Base-by-base conservation (phyloP, 345 rosid genomes). In the Populus euphratica region DNA sequence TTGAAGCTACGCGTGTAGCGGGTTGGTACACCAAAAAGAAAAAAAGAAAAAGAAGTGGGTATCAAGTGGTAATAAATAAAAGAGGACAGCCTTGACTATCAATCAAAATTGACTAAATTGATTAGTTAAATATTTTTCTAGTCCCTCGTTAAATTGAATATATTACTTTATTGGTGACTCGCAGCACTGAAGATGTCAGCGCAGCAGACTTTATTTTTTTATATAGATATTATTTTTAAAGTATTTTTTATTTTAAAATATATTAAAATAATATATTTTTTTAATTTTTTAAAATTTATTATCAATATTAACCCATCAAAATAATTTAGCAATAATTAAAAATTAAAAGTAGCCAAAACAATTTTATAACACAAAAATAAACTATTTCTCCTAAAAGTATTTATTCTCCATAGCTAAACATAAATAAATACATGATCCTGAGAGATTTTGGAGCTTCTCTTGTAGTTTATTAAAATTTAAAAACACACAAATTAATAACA, bases 361-460 rank as follows among this genome's bases (percentile, higher is more conserved):
- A 3, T 0, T 33, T 33, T 3, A 33, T 4, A 33, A 4, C 35
- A 33, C 0, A 33, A 33, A 33, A 33, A 33, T 33, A 33, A 33
- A 33, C 5, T 33, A 33, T 33, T 66, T 81, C 74, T 44, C 12
- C 33, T 36, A 5, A 41, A 50, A 77, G 77, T 81, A 77, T 71
- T 70, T 64, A 31, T 49, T 66, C 33, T 73, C 73, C 81, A 78
- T 71, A 72, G 9, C 16, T 68, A 59, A 47, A 41, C 50, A 61
- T 67, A 68, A 70, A 76, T 8, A 78, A 82, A 61, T 56, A 5
- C 0, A 21, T 43, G 65, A 43, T 3, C 43, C 16, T 12, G 23
- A 70, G 50, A 73, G 73, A 39, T 68, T 76, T 79, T 76, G 84
- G 72, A 73, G 75, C 75, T 73, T 68, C 75, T 50, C 77, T 68